Evolutionary conservation across 805 yeast species (phyloP).

Genomic region (Candida bentonensis): DNA sequence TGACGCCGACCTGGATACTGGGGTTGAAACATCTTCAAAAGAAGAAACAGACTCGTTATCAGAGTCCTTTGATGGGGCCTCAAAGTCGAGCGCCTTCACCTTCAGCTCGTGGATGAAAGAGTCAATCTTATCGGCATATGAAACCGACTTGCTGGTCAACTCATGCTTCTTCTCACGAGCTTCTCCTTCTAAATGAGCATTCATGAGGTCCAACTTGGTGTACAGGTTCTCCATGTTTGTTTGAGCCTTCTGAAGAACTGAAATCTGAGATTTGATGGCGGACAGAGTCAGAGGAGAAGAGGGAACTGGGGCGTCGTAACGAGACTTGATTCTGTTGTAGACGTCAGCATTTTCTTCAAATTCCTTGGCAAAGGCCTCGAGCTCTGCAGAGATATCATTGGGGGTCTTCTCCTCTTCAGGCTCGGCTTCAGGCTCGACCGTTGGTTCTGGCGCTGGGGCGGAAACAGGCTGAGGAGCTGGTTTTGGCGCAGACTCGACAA

Average conservation of each 20-base stretch:
- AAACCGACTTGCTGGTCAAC: neutral
- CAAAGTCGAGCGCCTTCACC: neutral
- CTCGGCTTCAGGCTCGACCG: neutral
- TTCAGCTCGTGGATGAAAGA: neutral
- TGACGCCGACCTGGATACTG: neutral
- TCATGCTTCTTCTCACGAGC: neutral
- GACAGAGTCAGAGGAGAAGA: neutral
- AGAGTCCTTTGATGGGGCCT: neutral
- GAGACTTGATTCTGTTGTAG: neutral
- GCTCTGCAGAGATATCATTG: neutral
- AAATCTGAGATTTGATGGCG: neutral
- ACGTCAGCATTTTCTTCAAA: neutral
- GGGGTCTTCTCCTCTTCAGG: neutral
- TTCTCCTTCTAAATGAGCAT: neutral
- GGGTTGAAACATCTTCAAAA: neutral
- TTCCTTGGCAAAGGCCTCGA: neutral
- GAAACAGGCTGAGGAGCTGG: neutral
- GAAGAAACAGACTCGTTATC: constrained; percentile 1
- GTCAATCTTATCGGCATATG: neutral
- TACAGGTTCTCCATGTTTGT: neutral
- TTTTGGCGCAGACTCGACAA: neutral
- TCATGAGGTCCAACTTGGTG: neutral
- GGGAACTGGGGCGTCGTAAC: neutral
- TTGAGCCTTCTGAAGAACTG: neutral
- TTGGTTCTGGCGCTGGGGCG: neutral